Evolutionary conservation across 176 grass and related monocot genomes (phyloP).

Genomic region (Eleusine indica): DNA sequence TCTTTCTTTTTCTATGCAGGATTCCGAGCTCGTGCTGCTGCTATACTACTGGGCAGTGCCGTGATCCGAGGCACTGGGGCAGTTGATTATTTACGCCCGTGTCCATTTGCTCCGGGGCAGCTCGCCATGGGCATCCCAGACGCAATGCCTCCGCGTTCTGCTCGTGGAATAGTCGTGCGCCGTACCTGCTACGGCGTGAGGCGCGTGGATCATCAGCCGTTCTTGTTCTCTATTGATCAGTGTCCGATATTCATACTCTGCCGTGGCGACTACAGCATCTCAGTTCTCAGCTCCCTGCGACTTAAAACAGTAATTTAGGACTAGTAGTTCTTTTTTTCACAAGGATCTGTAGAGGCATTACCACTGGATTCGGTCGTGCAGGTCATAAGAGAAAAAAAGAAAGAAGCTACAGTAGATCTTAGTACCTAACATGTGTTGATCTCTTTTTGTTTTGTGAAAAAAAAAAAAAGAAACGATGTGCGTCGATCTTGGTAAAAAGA

Average conservation of each 20-base stretch:
- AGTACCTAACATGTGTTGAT: not conserved
- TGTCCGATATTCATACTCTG: not conserved
- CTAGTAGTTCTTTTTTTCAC: too few species aligned
- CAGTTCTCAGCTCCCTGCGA: not conserved
- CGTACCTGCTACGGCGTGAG: constrained; percentile 27
- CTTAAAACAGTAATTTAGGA: too few species aligned
- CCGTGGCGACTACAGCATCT: not conserved
- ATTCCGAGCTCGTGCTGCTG: not conserved
- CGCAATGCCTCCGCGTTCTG: not conserved
- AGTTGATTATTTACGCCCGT: not conserved
- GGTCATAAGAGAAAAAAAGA: not conserved
- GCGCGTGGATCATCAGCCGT: not conserved
- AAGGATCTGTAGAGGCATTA: too few species aligned
- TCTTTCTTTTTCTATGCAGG: too few species aligned
- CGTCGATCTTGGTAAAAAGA: too few species aligned
- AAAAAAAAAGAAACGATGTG: not conserved
- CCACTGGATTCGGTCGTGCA: not conserved
- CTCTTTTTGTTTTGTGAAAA: not conserved
- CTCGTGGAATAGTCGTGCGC: not conserved
- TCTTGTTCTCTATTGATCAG: not conserved
- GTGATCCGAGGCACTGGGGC: not conserved
- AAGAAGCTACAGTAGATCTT: too few species aligned
- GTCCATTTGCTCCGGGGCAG: not conserved
- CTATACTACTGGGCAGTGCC: not conserved
- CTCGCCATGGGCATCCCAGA: too few species aligned